Evolutionary conservation across 257 asterid species (phyloP).

Genomic region (Nicotiana attenuata): DNA sequence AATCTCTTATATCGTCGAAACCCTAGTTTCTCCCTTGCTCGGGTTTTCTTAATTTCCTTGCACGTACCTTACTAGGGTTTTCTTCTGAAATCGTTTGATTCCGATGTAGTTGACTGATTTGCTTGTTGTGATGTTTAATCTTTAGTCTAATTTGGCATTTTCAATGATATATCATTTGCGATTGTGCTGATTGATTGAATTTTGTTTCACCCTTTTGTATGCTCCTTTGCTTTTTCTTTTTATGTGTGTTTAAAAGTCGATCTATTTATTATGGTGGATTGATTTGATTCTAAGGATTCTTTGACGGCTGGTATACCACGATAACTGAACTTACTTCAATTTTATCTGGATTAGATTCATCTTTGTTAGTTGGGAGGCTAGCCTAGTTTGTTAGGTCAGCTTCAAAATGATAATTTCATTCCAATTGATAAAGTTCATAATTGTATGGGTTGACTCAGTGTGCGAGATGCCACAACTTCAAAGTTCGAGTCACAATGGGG

Average conservation of each 20-base stretch:
- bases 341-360: neutral
- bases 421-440: neutral
- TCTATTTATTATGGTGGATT: neutral
- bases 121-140: neutral
- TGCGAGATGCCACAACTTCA: neutral
- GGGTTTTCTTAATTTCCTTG: neutral
- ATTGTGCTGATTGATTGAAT: neutral
- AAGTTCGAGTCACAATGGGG: neutral
- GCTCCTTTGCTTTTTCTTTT: neutral
- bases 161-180: neutral
- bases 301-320: neutral
- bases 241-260: neutral
- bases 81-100: too few species aligned
- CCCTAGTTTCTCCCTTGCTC: neutral
- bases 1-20: too few species aligned
- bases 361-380: neutral
- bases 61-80: neutral
- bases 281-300: neutral
- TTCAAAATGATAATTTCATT: neutral
- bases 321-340: neutral
- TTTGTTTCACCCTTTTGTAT: neutral
- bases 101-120: neutral
- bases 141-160: neutral
- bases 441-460: neutral
- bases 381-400: neutral